phyloP scores from a whole-genome alignment of 2,329 filamentous ascomycete genomes.

The Hymenotorrendiella dingleyae region DNA sequence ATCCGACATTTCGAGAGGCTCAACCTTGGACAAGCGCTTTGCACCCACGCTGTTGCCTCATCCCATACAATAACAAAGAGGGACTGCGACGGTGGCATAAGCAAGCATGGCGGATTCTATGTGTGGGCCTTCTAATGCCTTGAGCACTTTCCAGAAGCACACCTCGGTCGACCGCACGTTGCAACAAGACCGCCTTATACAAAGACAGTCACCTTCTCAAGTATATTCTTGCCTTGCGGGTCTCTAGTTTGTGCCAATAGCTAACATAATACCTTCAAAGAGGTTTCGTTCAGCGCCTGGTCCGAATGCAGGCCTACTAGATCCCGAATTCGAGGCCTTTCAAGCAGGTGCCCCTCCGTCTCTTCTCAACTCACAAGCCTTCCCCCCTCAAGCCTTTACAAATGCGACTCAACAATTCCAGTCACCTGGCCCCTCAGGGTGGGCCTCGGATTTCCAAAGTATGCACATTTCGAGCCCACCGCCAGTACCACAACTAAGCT shows the following conservation, averaged over 20 bases:
- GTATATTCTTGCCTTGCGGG: conserved; percentile 33
- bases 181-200: conserved; percentile 61
- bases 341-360: conserved; percentile 45
- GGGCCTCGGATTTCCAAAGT: conserved; percentile 41
- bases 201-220: conserved; percentile 48
- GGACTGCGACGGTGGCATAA: too few species aligned
- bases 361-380: conserved; percentile 28
- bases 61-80: background rate
- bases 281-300: conserved; percentile 54
- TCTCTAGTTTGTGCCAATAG: background rate
- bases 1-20: too few species aligned
- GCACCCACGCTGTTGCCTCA: background rate
- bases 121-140: conserved; percentile 66
- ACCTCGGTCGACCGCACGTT: conserved; percentile 58
- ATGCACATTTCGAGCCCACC: conserved; percentile 34
- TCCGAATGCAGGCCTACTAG: conserved; percentile 47
- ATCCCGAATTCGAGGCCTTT: conserved; percentile 66
- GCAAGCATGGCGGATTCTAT: conserved; percentile 57
- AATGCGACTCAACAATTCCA: conserved; percentile 13
- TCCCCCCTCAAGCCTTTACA: conserved; percentile 16
- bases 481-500: conserved; percentile 30
- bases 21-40: too few species aligned
- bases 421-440: conserved; percentile 22
- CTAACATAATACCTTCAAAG: conserved; percentile 37
- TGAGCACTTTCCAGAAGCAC: conserved; percentile 68